phyloP scores from a whole-genome alignment of 2,329 filamentous ascomycete genomes.

The Fusarium clavum region DNA sequence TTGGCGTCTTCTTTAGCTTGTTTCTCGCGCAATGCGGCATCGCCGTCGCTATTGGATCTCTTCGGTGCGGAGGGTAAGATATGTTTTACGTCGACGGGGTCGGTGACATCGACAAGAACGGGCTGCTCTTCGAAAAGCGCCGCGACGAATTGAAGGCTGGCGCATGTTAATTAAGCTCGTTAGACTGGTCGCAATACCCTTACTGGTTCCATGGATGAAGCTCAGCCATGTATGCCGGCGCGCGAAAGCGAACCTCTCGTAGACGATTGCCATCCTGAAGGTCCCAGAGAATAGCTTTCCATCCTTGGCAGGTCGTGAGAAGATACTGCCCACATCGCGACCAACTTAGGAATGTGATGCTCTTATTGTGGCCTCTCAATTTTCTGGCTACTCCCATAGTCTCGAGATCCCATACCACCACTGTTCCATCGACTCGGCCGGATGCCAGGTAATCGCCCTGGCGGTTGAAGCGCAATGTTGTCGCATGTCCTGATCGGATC shows the following conservation, averaged over 20 bases:
- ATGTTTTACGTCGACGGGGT: constrained; percentile 77
- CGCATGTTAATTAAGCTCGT: constrained; percentile 36
- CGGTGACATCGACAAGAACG: constrained; percentile 83
- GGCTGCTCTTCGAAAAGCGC: constrained; percentile 95
- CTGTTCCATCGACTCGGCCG: constrained; percentile 91
- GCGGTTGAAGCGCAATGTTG: constrained; percentile 86
- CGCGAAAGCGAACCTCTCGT: constrained; percentile 89
- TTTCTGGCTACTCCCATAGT: constrained; percentile 97
- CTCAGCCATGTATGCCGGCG: constrained; percentile 95
- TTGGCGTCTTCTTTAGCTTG: constrained; percentile 92
- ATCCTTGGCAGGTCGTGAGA: constrained; percentile 92
- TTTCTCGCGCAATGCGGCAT: constrained; percentile 80
- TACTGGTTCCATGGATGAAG: constrained; percentile 92
- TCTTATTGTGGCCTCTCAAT: constrained; percentile 89
- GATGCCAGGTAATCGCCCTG: constrained; percentile 95
- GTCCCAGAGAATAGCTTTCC: constrained; percentile 97
- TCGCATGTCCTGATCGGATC: constrained; percentile 77
- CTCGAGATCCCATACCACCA: constrained; percentile 97
- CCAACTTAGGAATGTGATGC: constrained; percentile 96
- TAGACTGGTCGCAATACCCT: constrained; percentile 19
- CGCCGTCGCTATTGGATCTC: constrained; percentile 75
- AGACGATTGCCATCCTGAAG: constrained; percentile 75
- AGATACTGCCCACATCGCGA: constrained; percentile 91
- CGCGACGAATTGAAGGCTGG: constrained; percentile 83
- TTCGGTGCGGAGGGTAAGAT: constrained; percentile 85